Evolutionary conservation across 306 rosid species (phyloP), one percentile per base, ranked within the genome.

Genomic region (Sesbania bispinosa): DNA sequence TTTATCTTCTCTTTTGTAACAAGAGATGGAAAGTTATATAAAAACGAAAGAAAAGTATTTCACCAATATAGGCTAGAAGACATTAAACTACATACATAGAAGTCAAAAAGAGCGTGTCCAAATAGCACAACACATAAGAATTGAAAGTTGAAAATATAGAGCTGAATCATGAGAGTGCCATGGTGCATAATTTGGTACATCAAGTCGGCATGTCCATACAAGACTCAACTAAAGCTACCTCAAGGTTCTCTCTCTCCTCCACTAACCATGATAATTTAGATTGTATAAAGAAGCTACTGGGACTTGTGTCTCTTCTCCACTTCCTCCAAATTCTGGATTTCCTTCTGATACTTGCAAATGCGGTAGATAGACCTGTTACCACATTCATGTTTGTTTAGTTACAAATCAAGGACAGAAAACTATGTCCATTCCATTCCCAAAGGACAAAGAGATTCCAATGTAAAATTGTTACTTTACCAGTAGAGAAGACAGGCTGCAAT

Each of bases 221-320:
- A 47, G 76, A 63, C 76, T 69, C 41, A 45, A 74, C 85, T 73
- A 71, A 30, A 55, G 26, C 35, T 9, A 26, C 29, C 24, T 76
- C 75, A 29, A 48, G 41, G 57, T 5, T 27, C 62, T 58, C 19
- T 35, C 8, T 27, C 62, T 58, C 19, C 39, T 62, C 18, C 59
- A 59, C 68, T 53, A 42, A 58, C 35, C 61, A 74, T 43, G 41
- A 35, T 8, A 66, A 15, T 9, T 62, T 15, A 52, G 62, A 73
- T 41, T 2, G 32, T 39, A 27, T 62, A 26, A 59, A 27, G 52
- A 75, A 52, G 10, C 77, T 87, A 95, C 86, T 91, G 18, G 2
- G 86, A 82, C 87, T 95, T 89, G 82, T 27, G 43, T 78, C 90
- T 84, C 93, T 89, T 95, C 85, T 95, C 99, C 80, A 85, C 85